phyloP scores from a whole-genome alignment of 495 filamentous ascomycete genomes.

The Hypoxylon lienhwacheense region DNA sequence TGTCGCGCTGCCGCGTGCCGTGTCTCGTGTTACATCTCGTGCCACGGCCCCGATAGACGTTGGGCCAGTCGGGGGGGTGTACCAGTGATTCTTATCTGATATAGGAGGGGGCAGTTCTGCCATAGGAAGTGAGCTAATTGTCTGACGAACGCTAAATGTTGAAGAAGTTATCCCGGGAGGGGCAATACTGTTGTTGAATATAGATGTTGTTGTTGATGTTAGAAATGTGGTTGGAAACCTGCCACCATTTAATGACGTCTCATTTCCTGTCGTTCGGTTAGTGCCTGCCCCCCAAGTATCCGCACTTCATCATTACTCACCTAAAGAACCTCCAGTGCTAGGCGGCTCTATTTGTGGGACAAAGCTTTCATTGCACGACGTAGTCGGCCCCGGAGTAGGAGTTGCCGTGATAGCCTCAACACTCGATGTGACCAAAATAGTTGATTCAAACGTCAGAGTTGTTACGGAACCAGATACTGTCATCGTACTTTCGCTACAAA shows the following conservation, averaged over 20 bases:
- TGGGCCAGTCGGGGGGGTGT: slow-evolving; percentile 11
- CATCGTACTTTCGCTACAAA: slow-evolving; percentile 33
- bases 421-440: slow-evolving; percentile 7
- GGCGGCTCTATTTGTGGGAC: background rate
- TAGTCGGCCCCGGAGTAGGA: background rate
- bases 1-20: background rate
- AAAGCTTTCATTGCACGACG: slow-evolving; percentile 13
- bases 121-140: background rate
- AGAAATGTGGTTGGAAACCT: slow-evolving; percentile 33
- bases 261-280: slow-evolving; percentile 12
- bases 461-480: slow-evolving; percentile 22
- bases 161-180: background rate
- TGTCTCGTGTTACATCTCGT: background rate
- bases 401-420: slow-evolving; percentile 1
- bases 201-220: slow-evolving; percentile 29
- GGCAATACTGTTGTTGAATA: slow-evolving; percentile 21
- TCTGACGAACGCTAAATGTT: background rate
- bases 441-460: slow-evolving; percentile 22
- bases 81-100: slow-evolving; percentile 23
- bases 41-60: background rate
- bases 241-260: slow-evolving; percentile 4
- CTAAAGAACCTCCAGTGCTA: background rate
- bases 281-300: background rate
- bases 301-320: background rate
- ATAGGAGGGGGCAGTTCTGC: slow-evolving; percentile 6